Conservation (phyloP, 208 protist species). For the Borovskyia barvae region DNA sequence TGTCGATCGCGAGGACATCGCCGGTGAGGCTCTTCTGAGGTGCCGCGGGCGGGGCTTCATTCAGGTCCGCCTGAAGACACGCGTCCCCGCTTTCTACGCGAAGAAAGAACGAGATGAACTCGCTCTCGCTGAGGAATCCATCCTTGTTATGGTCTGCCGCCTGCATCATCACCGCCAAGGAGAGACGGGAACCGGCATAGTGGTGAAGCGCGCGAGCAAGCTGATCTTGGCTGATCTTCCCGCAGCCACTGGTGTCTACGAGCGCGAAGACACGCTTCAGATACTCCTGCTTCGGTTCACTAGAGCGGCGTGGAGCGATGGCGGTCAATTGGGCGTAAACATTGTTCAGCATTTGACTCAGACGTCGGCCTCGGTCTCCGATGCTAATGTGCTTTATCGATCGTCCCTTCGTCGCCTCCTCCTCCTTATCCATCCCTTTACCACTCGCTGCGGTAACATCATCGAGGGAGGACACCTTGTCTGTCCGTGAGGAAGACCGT, state of each 20-base stretch:
- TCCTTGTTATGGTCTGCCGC: slow-evolving; percentile 28
- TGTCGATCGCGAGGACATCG: not conserved
- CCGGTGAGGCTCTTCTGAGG: not conserved
- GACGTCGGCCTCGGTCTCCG: slow-evolving; percentile 17
- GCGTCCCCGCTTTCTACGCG: slow-evolving; percentile 20
- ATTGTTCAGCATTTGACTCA: slow-evolving; percentile 41
- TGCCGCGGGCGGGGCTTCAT: slow-evolving; percentile 7
- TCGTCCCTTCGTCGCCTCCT: not conserved
- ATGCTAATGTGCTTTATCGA: slow-evolving; percentile 14
- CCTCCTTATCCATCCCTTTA: not conserved
- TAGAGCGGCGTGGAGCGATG: slow-evolving; percentile 5
- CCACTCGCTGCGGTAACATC: too few species aligned
- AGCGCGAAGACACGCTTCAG: slow-evolving; percentile 20
- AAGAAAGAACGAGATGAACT: slow-evolving; percentile 42
- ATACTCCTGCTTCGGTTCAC: slow-evolving; percentile 13
- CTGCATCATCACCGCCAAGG: slow-evolving; percentile 18
- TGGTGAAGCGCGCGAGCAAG: slow-evolving; percentile 1
- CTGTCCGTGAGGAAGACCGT: slow-evolving; percentile 13
- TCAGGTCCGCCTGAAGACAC: slow-evolving; percentile 23
- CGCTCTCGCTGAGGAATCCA: slow-evolving; percentile 29
- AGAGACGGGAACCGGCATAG: slow-evolving; percentile 6
- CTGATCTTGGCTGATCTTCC: slow-evolving; percentile 2
- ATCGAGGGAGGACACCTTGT: slow-evolving; percentile 11
- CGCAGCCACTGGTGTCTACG: slow-evolving; percentile 1
- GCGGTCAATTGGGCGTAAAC: slow-evolving; percentile 20